Percentiles rank a stretch among this genome's conserved stretches.
These are phyloP conservation scores for Hypoxylon sp. DNA, from an alignment of 2,329 filamentous ascomycete genomes.

Conservation along the genomic window DNA sequence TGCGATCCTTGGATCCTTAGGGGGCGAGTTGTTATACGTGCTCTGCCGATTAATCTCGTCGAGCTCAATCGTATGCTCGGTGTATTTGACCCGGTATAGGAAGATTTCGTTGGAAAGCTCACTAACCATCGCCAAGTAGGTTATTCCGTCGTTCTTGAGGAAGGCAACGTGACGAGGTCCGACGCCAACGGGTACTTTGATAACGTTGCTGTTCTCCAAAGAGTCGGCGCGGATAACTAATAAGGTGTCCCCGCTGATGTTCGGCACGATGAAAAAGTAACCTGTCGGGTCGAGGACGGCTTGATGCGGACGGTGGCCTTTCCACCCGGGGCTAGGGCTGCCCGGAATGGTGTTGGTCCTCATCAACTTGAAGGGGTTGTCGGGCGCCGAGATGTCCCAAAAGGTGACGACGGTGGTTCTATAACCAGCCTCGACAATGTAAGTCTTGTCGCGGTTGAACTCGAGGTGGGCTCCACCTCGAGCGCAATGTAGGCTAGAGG, in stretches of 20 bases:
- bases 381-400: not conserved
- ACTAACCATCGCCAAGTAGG: not conserved
- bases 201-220: not conserved
- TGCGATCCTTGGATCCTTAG: constrained; percentile 46
- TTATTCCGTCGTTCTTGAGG: not conserved
- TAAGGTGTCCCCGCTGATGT: constrained; percentile 64
- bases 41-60: not conserved
- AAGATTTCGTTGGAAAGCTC: constrained; percentile 6
- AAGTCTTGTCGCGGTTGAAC: constrained; percentile 61
- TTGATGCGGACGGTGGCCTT: constrained; percentile 61
- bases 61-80: not conserved
- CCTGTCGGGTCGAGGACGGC: constrained; percentile 63
- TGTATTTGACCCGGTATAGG: not conserved
- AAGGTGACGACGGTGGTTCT: constrained; percentile 54
- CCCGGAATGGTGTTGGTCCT: constrained; percentile 22
- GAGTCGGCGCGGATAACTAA: constrained; percentile 58
- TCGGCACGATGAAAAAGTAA: constrained; percentile 63
- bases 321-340: constrained; percentile 49
- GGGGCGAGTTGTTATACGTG: not conserved
- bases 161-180: constrained; percentile 2
- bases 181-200: not conserved
- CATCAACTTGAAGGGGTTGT: not conserved
- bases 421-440: constrained; percentile 62
- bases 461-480: constrained; percentile 63
- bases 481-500: constrained; percentile 47